phyloP scores from a whole-genome alignment of 164 flowering plant genomes.

The Warburgia ugandensis region DNA sequence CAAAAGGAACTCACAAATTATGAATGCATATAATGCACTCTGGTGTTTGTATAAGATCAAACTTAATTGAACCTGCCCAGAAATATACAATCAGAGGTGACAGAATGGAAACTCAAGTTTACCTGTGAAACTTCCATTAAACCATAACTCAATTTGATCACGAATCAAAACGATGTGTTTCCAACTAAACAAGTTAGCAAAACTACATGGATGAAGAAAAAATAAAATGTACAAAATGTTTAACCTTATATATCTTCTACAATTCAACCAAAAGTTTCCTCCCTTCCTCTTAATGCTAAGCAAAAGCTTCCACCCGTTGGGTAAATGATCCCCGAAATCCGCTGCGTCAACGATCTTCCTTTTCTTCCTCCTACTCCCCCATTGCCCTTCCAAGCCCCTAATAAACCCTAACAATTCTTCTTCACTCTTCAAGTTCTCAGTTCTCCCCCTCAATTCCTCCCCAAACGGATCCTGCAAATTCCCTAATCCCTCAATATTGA shows the following conservation, averaged over 20 bases:
- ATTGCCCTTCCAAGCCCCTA: constrained; percentile 44
- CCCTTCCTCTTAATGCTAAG: constrained; percentile 50
- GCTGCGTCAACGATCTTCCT: constrained; percentile 70
- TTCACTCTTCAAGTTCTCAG: constrained; percentile 41
- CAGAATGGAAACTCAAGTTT: too few relatives aligned
- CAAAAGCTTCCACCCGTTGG: constrained; percentile 69
- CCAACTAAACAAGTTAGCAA: too few relatives aligned
- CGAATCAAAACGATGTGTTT: too few relatives aligned
- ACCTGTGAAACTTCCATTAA: too few relatives aligned
- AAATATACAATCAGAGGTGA: too few relatives aligned
- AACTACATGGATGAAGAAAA: not conserved
- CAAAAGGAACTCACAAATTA: too few relatives aligned
- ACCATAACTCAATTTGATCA: too few relatives aligned
- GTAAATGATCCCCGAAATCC: constrained; percentile 49
- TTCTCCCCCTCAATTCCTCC: constrained; percentile 46
- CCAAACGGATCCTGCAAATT: constrained; percentile 38
- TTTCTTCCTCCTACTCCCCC: constrained; percentile 73
- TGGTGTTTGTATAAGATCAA: too few relatives aligned
- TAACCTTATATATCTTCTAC: constrained; percentile 80
- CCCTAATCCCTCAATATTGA: constrained; percentile 45
- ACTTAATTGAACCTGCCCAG: too few relatives aligned
- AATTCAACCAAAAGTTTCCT: constrained; percentile 41
- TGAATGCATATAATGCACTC: too few relatives aligned
- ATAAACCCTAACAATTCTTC: constrained; percentile 50
- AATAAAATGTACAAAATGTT: not conserved